Percentiles rank a stretch among this genome's conserved stretches.
Conservation (phyloP, 768 basidiomycete species). For the Russula compacta region DNA sequence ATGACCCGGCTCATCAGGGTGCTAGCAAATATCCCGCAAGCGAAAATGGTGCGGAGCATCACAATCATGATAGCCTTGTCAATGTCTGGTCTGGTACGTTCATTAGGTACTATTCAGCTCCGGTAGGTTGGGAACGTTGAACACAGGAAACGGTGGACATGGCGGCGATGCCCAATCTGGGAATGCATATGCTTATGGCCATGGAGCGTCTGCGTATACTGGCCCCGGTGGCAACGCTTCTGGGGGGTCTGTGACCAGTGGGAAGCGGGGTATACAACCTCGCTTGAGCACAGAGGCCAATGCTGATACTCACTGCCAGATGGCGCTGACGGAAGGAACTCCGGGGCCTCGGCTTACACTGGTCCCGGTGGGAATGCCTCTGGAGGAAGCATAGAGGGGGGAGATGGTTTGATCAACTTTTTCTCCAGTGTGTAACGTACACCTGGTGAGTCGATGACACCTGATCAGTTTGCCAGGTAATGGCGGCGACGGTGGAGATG, state of each 20-base stretch:
- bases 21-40: not conserved
- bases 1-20: not conserved
- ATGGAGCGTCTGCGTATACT: not conserved
- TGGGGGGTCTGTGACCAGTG: not conserved
- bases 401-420: constrained; percentile 7
- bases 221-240: constrained; percentile 5
- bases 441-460: not conserved
- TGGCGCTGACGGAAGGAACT: not conserved
- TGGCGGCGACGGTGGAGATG: constrained; percentile 22
- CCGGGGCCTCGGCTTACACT: constrained; percentile 2
- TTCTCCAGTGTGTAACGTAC: constrained; percentile 4
- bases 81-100: constrained; percentile 5
- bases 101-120: not conserved
- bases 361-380: constrained; percentile 14
- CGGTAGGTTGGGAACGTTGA: not conserved
- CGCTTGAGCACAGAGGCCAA: no score
- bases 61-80: not conserved
- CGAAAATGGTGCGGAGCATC: not conserved
- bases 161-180: constrained; percentile 10
- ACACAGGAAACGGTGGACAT: constrained; percentile 8
- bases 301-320: not conserved
- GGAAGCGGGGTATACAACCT: not conserved
- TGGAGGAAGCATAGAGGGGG: constrained; percentile 4
- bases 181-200: not conserved
- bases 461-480: constrained; percentile 2